Evolutionary conservation across 768 basidiomycete genomes (phyloP).

Genomic region (Phaeolepiota aurea): DNA sequence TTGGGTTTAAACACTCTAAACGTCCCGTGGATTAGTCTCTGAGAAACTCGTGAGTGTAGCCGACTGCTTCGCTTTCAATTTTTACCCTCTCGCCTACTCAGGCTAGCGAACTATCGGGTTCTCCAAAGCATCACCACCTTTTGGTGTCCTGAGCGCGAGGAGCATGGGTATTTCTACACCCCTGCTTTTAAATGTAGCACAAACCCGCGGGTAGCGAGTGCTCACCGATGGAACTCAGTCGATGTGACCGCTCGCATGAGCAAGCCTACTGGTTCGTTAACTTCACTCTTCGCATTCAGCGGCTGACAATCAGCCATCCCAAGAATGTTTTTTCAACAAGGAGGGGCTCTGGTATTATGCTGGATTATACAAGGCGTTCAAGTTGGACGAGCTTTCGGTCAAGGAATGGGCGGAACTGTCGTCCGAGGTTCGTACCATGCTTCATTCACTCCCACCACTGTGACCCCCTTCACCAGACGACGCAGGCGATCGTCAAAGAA

Average conservation of each 20-base stretch:
- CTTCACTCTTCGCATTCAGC: neutral
- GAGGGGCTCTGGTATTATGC: constrained; percentile 82
- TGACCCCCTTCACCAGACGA: constrained; percentile 34
- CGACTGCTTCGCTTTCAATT: neutral
- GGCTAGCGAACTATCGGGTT: constrained; percentile 59
- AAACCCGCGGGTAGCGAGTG: constrained; percentile 67
- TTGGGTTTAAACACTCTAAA: constrained; percentile 1
- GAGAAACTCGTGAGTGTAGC: constrained; percentile 41
- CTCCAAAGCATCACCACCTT: constrained; percentile 59
- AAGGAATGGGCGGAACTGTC: constrained; percentile 67
- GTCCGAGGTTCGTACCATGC: constrained; percentile 37
- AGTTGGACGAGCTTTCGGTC: constrained; percentile 52
- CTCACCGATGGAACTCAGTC: constrained; percentile 65
- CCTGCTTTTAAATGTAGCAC: constrained; percentile 74
- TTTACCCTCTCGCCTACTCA: constrained; percentile 14
- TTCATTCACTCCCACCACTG: constrained; percentile 1
- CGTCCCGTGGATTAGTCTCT: constrained; percentile 31
- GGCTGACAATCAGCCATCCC: neutral
- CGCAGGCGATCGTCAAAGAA: constrained; percentile 60
- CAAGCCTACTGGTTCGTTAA: constrained; percentile 49
- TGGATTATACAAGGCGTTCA: constrained; percentile 64
- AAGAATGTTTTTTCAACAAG: constrained; percentile 78
- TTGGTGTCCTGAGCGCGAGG: constrained; percentile 79
- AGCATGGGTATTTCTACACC: constrained; percentile 71
- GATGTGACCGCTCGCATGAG: constrained; percentile 54